These are phyloP conservation scores for Globisporangium okanoganense DNA, from an alignment of 352 stramenopile genomes.

Conservation along the genomic window DNA sequence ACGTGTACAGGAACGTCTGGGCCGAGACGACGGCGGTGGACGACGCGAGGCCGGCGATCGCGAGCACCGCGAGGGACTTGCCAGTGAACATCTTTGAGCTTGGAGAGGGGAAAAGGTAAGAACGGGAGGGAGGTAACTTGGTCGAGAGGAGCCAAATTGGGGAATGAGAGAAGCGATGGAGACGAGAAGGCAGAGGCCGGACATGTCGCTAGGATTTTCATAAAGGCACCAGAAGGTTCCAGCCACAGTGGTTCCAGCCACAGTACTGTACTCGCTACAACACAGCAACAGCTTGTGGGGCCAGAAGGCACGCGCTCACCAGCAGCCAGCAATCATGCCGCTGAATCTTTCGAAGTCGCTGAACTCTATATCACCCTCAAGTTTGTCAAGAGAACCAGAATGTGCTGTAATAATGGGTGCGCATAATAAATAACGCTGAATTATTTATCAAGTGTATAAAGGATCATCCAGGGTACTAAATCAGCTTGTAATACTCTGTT, in stretches of 20 bases:
- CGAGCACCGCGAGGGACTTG: not conserved
- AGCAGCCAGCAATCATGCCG: not conserved
- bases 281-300: not conserved
- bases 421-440: no score
- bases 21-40: not conserved
- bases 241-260: not conserved
- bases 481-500: no score
- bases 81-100: not conserved
- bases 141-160: not conserved
- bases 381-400: not conserved
- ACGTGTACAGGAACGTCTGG: not conserved
- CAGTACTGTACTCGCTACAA: no score
- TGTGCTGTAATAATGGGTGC: not conserved
- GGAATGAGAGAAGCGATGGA: not conserved
- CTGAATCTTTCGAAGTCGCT: not conserved
- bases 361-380: not conserved
- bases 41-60: not conserved
- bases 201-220: no score
- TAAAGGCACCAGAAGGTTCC: not conserved
- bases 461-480: no score
- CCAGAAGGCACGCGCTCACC: not conserved
- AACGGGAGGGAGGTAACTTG: not conserved
- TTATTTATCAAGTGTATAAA: not conserved
- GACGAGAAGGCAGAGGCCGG: not conserved
- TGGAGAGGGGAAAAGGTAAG: no score